Evolutionary conservation across 345 rosid genomes (phyloP), one percentile per base, ranked within the genome.

Genomic region (Draba incana): DNA sequence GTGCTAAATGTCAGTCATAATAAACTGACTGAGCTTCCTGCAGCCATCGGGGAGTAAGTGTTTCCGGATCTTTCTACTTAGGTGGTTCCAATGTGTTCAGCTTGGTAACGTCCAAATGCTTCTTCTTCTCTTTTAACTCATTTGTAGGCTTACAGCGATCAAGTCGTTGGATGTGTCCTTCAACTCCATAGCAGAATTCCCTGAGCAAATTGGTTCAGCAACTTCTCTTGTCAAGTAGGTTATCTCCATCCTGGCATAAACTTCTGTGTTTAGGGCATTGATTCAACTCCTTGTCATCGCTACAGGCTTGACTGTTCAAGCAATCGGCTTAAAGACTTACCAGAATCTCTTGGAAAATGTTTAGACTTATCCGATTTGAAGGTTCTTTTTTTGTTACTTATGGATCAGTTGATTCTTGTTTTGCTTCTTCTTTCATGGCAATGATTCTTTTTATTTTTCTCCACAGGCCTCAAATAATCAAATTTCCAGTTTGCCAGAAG

Each of bases 1-100:
- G 94, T 90, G 55, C 65, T 93, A 55, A 93, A 93, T 81, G 82
- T 93, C 43, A 90, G 94, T 78, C 87, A 88, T 59, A 93, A 93
- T 62, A 85, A 83, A 27, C 87, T 93, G 24, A 43, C 87, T 16
- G 69, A 69, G 11, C 91, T 93, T 69, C 98, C 98, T 0, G 84
- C 81, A 56, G 92, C 91, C 0, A 77, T 90, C 7, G 97, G 97
- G 76, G 87, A 87, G 98, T 93, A 74, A 82, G 97, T 84, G 38
- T 39, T 62, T 48, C 51, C 13, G 13, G 20, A 65, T 38, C 63
- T 65, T 42, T 57, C n/a, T 35, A 13, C 11, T 35, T 37, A 9
- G 23, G 24, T 52, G n/a, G n/a, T 28, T 70, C 38, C 72, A 38
- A 4, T 38, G 10, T 48, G 28, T 52, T 51, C 62, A 13, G 33